phyloP scores from a whole-genome alignment of 257 asterid genomes.

The Jasminum sambac region DNA sequence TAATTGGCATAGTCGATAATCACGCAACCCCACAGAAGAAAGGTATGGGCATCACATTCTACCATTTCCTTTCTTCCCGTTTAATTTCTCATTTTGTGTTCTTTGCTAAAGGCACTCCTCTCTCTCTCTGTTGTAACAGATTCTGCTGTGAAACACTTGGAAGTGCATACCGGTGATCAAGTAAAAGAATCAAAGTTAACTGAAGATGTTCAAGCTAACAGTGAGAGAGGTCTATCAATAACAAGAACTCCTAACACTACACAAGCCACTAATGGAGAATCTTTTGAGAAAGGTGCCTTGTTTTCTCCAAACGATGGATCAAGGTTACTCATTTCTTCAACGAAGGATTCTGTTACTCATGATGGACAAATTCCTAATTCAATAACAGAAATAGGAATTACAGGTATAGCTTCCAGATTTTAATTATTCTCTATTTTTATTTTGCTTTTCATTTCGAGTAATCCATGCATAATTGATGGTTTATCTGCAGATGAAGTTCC shows the following conservation, averaged over 20 bases:
- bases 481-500: slow-evolving; percentile 46
- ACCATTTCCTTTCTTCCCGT: not conserved
- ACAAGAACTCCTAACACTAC: slow-evolving; percentile 26
- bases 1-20: slow-evolving; percentile 21
- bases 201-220: slow-evolving; percentile 25
- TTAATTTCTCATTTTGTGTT: not conserved
- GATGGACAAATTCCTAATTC: slow-evolving; percentile 29
- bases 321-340: slow-evolving; percentile 42
- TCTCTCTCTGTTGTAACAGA: slow-evolving; percentile 25
- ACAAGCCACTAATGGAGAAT: slow-evolving; percentile 33
- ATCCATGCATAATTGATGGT: slow-evolving; percentile 22
- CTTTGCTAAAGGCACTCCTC: not conserved
- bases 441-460: slow-evolving; percentile 5
- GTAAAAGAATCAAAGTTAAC: slow-evolving; percentile 27
- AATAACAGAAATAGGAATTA: slow-evolving; percentile 26
- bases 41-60: slow-evolving; percentile 32
- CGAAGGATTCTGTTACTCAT: slow-evolving; percentile 28
- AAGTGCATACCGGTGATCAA: slow-evolving; percentile 26
- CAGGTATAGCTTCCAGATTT: slow-evolving; percentile 33
- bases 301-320: slow-evolving; percentile 43
- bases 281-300: slow-evolving; percentile 27
- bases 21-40: slow-evolving; percentile 22
- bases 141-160: slow-evolving; percentile 28
- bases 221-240: slow-evolving; percentile 24
- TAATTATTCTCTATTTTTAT: not conserved